phyloP scores from a whole-genome alignment of 495 filamentous ascomycete species.

The Hypoxylon perforatum region DNA sequence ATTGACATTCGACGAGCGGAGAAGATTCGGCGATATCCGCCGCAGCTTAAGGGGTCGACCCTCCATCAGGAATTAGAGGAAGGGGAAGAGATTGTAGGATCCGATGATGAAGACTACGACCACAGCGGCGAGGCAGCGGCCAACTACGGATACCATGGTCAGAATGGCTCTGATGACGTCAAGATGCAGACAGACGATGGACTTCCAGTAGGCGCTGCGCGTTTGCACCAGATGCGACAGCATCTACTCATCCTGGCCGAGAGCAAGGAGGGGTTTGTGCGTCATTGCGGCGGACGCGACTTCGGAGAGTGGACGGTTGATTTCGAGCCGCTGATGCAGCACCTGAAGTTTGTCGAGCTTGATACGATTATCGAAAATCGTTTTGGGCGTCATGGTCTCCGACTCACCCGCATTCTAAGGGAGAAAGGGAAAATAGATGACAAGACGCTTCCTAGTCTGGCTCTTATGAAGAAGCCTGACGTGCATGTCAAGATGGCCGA shows the following conservation, averaged over 20 bases:
- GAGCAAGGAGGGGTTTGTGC: constrained; percentile 75
- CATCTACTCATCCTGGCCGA: constrained; percentile 82
- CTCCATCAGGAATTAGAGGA: constrained; percentile 42
- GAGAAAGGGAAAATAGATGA: constrained; percentile 92
- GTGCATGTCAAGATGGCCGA: constrained; percentile 81
- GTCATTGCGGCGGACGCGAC: constrained; percentile 64
- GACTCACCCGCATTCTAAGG: constrained; percentile 82
- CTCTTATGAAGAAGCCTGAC: constrained; percentile 81
- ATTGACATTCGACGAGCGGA: constrained; percentile 56
- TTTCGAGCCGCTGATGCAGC: constrained; percentile 73
- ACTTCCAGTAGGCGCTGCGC: constrained; percentile 52
- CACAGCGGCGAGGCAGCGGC: constrained; percentile 38
- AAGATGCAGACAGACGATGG: constrained; percentile 49
- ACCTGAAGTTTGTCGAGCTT: constrained; percentile 77
- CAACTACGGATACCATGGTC: constrained; percentile 13
- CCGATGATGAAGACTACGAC: constrained; percentile 57
- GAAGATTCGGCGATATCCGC: constrained; percentile 50
- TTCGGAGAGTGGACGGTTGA: constrained; percentile 82
- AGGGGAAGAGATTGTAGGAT: constrained; percentile 56
- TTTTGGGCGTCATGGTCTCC: constrained; percentile 78
- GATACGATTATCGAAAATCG: constrained; percentile 79
- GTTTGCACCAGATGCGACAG: constrained; percentile 71
- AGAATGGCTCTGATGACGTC: constrained; percentile 42
- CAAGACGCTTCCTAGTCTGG: constrained; percentile 78
- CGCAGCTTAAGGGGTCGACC: constrained; percentile 41